phyloP scores from a whole-genome alignment of 2,329 filamentous ascomycete genomes.

The Ceratocystis huliohia region DNA sequence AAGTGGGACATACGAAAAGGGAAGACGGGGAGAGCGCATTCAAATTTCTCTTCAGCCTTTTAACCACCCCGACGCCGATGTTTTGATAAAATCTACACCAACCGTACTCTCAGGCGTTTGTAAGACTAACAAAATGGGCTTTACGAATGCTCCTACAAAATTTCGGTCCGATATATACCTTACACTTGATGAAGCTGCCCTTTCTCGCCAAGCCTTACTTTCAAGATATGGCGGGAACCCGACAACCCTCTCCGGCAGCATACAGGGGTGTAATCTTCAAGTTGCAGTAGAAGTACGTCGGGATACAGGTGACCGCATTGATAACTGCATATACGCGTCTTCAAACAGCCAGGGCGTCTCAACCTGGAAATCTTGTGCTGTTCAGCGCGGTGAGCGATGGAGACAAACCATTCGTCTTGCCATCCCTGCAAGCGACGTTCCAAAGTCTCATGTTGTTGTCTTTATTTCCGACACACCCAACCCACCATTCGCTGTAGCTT shows the following conservation, averaged over 20 bases:
- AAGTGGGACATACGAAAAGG: slow-evolving; percentile 62
- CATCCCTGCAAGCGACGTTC: slow-evolving; percentile 66
- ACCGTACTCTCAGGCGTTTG: slow-evolving; percentile 71
- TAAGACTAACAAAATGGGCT: slow-evolving; percentile 80
- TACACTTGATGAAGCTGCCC: slow-evolving; percentile 64
- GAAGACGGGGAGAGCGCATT: slow-evolving; percentile 58
- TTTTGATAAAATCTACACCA: slow-evolving; percentile 71
- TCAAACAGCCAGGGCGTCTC: slow-evolving; percentile 69
- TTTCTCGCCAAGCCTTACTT: slow-evolving; percentile 62
- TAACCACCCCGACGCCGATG: slow-evolving; percentile 61
- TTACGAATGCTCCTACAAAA: slow-evolving; percentile 80
- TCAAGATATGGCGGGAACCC: slow-evolving; percentile 61
- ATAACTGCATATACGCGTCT: slow-evolving; percentile 74
- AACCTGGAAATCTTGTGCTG: slow-evolving; percentile 75
- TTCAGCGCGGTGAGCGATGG: slow-evolving; percentile 72
- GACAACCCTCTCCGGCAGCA: slow-evolving; percentile 49
- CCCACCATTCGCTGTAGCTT: slow-evolving; percentile 79
- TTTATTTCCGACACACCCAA: slow-evolving; percentile 76
- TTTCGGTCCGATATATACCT: slow-evolving; percentile 89
- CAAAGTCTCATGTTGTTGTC: slow-evolving; percentile 74
- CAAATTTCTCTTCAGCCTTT: slow-evolving; percentile 72
- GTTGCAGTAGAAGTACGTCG: slow-evolving; percentile 80
- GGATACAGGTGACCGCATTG: slow-evolving; percentile 64
- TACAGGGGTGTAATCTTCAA: slow-evolving; percentile 64
- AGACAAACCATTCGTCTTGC: slow-evolving; percentile 74